Percentiles rank a stretch among this genome's conserved stretches.
Conservation (phyloP, 2,329 filamentous ascomycete species). For the Cladosporium sp. region DNA sequence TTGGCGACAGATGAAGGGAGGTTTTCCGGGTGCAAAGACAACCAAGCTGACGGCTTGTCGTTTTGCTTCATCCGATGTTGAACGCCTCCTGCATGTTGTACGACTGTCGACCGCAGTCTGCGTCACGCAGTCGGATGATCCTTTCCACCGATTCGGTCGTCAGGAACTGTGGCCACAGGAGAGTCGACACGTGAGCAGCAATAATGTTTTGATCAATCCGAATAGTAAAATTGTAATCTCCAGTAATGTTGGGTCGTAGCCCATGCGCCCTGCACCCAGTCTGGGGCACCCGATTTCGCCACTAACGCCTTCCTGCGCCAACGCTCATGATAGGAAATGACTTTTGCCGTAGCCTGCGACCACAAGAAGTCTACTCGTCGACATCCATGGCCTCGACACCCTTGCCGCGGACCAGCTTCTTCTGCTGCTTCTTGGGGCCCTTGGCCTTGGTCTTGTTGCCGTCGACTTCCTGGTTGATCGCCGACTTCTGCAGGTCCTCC, state of each 20-base stretch:
- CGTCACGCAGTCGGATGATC: neutral
- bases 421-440: slow-evolving; percentile 48
- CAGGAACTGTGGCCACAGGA: neutral
- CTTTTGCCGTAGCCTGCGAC: slow-evolving; percentile 16
- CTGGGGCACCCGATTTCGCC: slow-evolving; percentile 14
- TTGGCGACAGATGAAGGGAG: neutral
- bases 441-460: slow-evolving; percentile 48
- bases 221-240: slow-evolving; percentile 11
- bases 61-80: slow-evolving; percentile 6
- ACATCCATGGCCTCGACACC: slow-evolving; percentile 49
- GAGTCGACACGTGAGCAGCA: slow-evolving; percentile 1
- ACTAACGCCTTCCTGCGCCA: slow-evolving; percentile 23
- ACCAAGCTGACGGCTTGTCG: slow-evolving; percentile 17
- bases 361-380: slow-evolving; percentile 35
- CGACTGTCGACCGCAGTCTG: neutral
- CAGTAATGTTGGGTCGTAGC: slow-evolving; percentile 8
- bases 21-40: slow-evolving; percentile 6
- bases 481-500: slow-evolving; percentile 21
- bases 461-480: slow-evolving; percentile 39
- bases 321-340: slow-evolving; percentile 21
- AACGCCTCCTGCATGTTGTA: slow-evolving; percentile 7
- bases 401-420: slow-evolving; percentile 46
- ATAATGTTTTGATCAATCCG: slow-evolving; percentile 10
- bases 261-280: slow-evolving; percentile 11
- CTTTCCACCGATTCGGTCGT: neutral